phyloP scores from a whole-genome alignment of 2,329 filamentous ascomycete species.

The Colletotrichum sp. region DNA sequence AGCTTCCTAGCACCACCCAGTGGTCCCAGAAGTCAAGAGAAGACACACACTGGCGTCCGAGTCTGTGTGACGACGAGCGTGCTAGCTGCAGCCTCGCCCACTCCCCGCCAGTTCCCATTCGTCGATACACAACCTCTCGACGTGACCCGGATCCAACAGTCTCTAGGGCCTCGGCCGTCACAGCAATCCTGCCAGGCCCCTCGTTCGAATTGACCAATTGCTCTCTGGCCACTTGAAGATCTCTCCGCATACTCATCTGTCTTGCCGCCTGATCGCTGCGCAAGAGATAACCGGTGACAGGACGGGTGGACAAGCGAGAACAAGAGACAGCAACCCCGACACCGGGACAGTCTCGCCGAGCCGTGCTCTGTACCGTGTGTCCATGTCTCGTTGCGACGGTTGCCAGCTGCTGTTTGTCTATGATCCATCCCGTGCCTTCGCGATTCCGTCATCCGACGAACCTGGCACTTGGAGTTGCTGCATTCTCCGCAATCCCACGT shows the following conservation, averaged over 20 bases:
- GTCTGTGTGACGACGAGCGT: slow-evolving; percentile 13
- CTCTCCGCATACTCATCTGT: background rate
- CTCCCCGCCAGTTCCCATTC: slow-evolving; percentile 8
- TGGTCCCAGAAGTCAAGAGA: background rate
- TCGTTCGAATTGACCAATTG: background rate
- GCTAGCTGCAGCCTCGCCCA: slow-evolving; percentile 7
- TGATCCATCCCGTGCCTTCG: background rate
- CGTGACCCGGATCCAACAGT: slow-evolving; percentile 5
- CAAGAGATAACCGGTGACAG: background rate
- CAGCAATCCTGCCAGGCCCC: background rate
- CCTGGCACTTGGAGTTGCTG: background rate
- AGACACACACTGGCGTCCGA: background rate
- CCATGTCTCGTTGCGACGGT: background rate
- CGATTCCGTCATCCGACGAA: background rate
- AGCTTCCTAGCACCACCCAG: slow-evolving; percentile 4
- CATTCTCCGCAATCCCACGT: slow-evolving; percentile 2
- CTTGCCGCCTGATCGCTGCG: background rate
- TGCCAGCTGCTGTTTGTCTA: background rate
- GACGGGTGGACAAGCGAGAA: background rate
- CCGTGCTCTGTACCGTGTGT: background rate
- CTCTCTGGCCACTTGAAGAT: background rate
- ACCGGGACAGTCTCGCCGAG: background rate
- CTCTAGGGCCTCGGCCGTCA: background rate
- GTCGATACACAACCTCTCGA: background rate
- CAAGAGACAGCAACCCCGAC: background rate